Evolutionary conservation across 257 asterid genomes (phyloP).

Genomic region (Ehretia macrophylla): DNA sequence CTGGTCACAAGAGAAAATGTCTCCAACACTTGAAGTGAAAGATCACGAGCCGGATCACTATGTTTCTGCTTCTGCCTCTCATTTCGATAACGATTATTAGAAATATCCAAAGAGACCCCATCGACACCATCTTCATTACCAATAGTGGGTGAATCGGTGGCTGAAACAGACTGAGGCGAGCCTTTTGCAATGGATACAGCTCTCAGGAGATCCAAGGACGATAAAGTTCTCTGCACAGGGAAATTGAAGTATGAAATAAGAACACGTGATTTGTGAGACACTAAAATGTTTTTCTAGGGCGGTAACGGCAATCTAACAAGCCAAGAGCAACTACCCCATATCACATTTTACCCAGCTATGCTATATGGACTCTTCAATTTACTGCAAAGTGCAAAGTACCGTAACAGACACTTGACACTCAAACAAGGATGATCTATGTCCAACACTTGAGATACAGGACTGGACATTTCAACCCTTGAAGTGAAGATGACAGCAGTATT

Average conservation of each 20-base stretch:
- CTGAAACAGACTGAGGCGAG: conserved; percentile 43
- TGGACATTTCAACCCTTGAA: too few relatives aligned
- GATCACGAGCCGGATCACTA: conserved; percentile 86
- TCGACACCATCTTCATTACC: conserved; percentile 33
- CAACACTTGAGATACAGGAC: too few relatives aligned
- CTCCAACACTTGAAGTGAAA: conserved; percentile 89
- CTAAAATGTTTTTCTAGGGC: too few relatives aligned
- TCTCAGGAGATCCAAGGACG: conserved; percentile 90
- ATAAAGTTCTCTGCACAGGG: conserved; percentile 62
- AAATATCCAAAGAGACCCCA: conserved; percentile 32
- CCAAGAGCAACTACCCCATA: too few relatives aligned
- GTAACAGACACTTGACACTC: too few relatives aligned
- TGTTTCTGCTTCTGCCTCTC: conserved; percentile 59
- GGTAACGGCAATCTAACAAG: too few relatives aligned
- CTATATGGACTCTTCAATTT: too few relatives aligned
- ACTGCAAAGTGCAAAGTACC: too few relatives aligned
- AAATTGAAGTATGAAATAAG: conserved; percentile 16
- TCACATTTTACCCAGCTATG: too few relatives aligned
- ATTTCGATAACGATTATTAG: conserved; percentile 40
- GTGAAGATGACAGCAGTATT: too few relatives aligned
- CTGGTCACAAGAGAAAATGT: conserved; percentile 94
- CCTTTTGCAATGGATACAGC: conserved; percentile 55
- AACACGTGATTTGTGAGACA: not conserved
- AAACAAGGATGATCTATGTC: too few relatives aligned
- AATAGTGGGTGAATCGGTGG: conserved; percentile 37